phyloP scores from a whole-genome alignment of 179 eudicot genomes.

The Silene noctiflora region DNA sequence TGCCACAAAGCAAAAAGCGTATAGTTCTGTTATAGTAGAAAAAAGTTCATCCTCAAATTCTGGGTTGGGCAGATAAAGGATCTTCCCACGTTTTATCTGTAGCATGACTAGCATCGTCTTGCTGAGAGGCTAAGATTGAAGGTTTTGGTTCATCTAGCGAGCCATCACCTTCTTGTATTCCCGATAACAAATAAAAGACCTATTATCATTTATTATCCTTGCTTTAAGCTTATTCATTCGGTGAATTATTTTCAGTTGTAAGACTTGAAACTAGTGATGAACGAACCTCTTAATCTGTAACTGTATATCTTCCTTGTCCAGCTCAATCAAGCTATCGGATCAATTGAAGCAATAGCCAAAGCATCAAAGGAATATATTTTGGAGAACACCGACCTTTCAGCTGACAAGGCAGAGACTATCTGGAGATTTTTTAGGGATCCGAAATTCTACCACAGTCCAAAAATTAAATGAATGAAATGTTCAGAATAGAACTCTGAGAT shows the following conservation, averaged over 20 bases:
- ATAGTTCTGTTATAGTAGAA: not conserved
- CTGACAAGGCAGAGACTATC: constrained; percentile 72
- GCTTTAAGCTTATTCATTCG: not conserved
- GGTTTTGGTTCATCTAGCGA: no score
- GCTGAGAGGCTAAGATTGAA: no score
- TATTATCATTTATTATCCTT: not conserved
- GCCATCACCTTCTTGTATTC: no score
- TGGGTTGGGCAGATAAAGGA: not conserved
- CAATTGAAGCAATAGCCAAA: constrained; percentile 88
- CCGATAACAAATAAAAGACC: no score
- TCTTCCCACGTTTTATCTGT: not conserved
- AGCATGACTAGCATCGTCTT: no score
- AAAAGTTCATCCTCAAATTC: not conserved
- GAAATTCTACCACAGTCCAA: constrained; percentile 65
- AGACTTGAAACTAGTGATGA: not conserved
- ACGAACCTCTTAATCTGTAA: not conserved
- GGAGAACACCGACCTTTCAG: constrained; percentile 86
- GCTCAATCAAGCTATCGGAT: constrained; percentile 84
- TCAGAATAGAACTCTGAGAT: constrained; percentile 3
- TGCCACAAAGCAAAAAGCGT: not conserved
- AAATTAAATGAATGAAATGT: constrained; percentile 37
- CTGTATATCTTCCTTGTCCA: constrained; percentile 27
- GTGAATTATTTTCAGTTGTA: not conserved
- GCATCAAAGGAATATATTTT: constrained; percentile 64
- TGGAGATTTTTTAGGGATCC: constrained; percentile 70